These are phyloP conservation scores for Triglochin maritima DNA, from an alignment of 106 monocot genomes.

Conservation along the genomic window DNA sequence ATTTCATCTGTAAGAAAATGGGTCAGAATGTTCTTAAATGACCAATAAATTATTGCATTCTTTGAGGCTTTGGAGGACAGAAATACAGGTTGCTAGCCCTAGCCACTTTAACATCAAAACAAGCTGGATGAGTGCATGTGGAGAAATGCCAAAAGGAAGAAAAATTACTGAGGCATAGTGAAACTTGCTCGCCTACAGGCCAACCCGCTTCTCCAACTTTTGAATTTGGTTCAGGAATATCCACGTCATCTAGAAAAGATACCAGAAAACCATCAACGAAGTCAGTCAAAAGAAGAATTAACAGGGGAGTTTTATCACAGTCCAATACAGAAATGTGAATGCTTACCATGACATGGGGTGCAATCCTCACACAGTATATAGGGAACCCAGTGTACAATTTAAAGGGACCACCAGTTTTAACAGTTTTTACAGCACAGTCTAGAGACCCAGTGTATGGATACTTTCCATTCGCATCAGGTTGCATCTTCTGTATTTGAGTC, in stretches of 20 bases:
- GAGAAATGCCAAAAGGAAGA: too few species aligned
- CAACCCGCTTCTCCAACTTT: slow-evolving; percentile 42
- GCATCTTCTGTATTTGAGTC: slow-evolving; percentile 90
- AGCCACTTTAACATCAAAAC: too few species aligned
- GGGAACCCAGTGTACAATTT: slow-evolving; percentile 85
- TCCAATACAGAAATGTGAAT: too few species aligned
- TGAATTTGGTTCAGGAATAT: slow-evolving; percentile 82
- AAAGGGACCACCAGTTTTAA: slow-evolving; percentile 58
- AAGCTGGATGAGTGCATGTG: too few species aligned
- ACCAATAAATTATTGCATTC: too few species aligned
- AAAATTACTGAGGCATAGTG: too few species aligned
- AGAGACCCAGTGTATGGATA: slow-evolving; percentile 74
- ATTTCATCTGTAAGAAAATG: too few species aligned
- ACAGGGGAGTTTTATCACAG: not conserved
- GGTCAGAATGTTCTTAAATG: too few species aligned
- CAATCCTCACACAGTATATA: slow-evolving; percentile 75
- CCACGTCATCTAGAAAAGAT: slow-evolving; percentile 57
- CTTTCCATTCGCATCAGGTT: slow-evolving; percentile 61
- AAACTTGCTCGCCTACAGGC: slow-evolving; percentile 16
- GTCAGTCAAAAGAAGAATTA: not conserved
- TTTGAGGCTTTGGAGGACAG: too few species aligned
- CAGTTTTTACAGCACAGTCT: slow-evolving; percentile 64
- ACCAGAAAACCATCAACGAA: not conserved
- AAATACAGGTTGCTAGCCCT: too few species aligned
- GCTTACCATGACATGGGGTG: slow-evolving; percentile 83